Conservation (phyloP, 2,329 filamentous ascomycete genomes). For the Scleromitrula shiraiana region DNA sequence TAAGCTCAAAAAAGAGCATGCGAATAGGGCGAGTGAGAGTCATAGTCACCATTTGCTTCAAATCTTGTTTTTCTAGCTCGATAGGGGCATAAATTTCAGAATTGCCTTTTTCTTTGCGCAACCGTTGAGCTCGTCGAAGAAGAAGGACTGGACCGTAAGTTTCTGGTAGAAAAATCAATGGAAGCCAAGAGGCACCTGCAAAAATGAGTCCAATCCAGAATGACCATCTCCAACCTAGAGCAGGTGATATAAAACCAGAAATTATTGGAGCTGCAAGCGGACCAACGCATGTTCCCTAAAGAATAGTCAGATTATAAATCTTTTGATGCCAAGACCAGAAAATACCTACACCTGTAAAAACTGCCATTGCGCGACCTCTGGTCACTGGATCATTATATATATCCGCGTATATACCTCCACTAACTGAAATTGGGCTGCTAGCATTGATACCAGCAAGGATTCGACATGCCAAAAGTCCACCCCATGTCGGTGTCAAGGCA, state of each 20-base stretch:
- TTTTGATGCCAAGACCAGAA: background rate
- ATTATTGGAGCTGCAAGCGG: conserved; percentile 54
- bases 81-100: conserved; percentile 49
- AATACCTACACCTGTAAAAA: conserved; percentile 51
- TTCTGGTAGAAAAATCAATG: conserved; percentile 57
- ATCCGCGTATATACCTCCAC: conserved; percentile 58
- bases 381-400: conserved; percentile 49
- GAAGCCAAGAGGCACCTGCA: conserved; percentile 51
- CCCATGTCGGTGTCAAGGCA: conserved; percentile 52
- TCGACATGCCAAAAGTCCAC: conserved; percentile 53
- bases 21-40: conserved; percentile 53
- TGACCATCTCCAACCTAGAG: conserved; percentile 54
- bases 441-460: conserved; percentile 53
- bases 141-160: conserved; percentile 53
- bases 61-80: conserved; percentile 52
- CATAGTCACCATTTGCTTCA: conserved; percentile 42
- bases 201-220: conserved; percentile 56
- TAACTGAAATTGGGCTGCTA: conserved; percentile 52
- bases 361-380: conserved; percentile 52
- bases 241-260: conserved; percentile 49
- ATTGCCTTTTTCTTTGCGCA: conserved; percentile 51
- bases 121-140: conserved; percentile 46
- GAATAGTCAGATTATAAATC: no score
- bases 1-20: conserved; percentile 52
- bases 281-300: conserved; percentile 53